Evolutionary conservation across 2,329 filamentous ascomycete species (phyloP).

Genomic region (Lecanoromycetidae sp.): DNA sequence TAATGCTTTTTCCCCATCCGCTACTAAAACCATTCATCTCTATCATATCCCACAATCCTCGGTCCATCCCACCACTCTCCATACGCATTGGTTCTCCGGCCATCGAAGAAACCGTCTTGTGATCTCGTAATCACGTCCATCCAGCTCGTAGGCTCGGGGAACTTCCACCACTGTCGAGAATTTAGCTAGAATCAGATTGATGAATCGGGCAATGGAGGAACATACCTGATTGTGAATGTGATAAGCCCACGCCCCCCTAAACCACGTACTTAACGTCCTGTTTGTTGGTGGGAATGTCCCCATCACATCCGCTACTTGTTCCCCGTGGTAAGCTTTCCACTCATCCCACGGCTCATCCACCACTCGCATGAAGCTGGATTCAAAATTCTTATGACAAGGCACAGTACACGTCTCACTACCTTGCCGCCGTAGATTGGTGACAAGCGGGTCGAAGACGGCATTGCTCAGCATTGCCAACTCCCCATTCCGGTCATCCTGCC

Average conservation of each 20-base stretch:
- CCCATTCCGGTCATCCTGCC: constrained; percentile 42
- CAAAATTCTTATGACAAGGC: constrained; percentile 43
- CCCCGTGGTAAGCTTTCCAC: constrained; percentile 41
- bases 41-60: constrained; percentile 35
- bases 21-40: constrained; percentile 33
- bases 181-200: background rate
- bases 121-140: constrained; percentile 41
- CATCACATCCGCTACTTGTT: constrained; percentile 16
- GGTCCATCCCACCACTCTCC: constrained; percentile 44
- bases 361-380: constrained; percentile 40
- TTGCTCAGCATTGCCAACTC: constrained; percentile 48
- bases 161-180: constrained; percentile 38
- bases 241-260: constrained; percentile 45
- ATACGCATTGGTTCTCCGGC: constrained; percentile 39
- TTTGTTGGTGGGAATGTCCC: constrained; percentile 32
- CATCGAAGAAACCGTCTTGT: constrained; percentile 43
- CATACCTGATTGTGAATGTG: constrained; percentile 47
- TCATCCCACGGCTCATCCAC: constrained; percentile 36
- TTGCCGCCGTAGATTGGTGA: constrained; percentile 43
- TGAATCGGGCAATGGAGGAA: constrained; percentile 5
- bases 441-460: constrained; percentile 44
- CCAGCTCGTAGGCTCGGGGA: constrained; percentile 45
- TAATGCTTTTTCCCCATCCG: background rate
- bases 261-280: constrained; percentile 44
- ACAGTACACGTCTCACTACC: constrained; percentile 37